Evolutionary conservation across 345 rosid species (phyloP).

Genomic region (Mercurialis annua): DNA sequence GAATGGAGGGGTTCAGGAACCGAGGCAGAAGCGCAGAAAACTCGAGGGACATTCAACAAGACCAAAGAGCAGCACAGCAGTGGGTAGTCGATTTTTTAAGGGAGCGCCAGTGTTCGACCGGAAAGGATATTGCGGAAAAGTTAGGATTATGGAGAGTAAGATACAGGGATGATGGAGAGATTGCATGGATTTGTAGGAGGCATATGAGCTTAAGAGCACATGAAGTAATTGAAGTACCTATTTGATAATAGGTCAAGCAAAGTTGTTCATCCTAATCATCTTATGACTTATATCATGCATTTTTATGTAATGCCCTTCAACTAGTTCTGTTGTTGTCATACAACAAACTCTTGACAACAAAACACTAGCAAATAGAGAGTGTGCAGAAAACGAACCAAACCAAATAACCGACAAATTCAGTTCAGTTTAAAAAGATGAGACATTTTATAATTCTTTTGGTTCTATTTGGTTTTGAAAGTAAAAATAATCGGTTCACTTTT

Average conservation of each 20-base stretch:
- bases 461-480: too few relatives aligned
- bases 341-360: not conserved
- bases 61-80: constrained; percentile 74
- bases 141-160: constrained; percentile 88
- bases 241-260: constrained; percentile 20
- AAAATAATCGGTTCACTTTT: too few relatives aligned
- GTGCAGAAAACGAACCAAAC: too few relatives aligned
- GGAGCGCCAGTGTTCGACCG: constrained; percentile 71
- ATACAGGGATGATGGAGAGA: constrained; percentile 74
- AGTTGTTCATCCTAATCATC: not conserved
- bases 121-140: constrained; percentile 85
- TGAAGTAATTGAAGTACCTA: constrained; percentile 67
- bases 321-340: not conserved
- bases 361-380: not conserved
- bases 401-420: too few relatives aligned
- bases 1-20: constrained; percentile 38
- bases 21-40: constrained; percentile 33
- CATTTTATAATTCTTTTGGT: too few relatives aligned
- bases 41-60: constrained; percentile 56
- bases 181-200: constrained; percentile 90
- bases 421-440: too few relatives aligned
- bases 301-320: not conserved
- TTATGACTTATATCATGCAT: too few relatives aligned
- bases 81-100: constrained; percentile 85
- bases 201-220: constrained; percentile 64